These are phyloP conservation scores for Endoconidiophora polonica DNA, from an alignment of 2,329 filamentous ascomycete species.

Conservation along the genomic window DNA sequence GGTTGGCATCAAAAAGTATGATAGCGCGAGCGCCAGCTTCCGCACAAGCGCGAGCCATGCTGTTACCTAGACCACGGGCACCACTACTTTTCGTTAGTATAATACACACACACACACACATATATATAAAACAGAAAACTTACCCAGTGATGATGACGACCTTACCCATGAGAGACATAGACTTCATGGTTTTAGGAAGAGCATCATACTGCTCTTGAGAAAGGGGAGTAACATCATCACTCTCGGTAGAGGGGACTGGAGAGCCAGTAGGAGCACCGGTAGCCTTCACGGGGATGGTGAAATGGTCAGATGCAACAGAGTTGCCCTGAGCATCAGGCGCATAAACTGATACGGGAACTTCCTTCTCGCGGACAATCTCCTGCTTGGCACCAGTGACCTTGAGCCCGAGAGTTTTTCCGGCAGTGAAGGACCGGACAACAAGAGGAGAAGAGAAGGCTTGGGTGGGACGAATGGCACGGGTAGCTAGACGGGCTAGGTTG, in stretches of 20 bases:
- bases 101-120: not conserved
- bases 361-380: slow-evolving; percentile 38
- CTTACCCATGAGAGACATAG: slow-evolving; percentile 53
- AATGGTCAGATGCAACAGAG: slow-evolving; percentile 28
- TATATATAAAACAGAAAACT: slow-evolving; percentile 16
- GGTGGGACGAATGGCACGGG: slow-evolving; percentile 20
- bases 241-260: slow-evolving; percentile 23
- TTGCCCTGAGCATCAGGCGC: slow-evolving; percentile 29
- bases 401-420: slow-evolving; percentile 2
- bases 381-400: slow-evolving; percentile 23
- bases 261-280: slow-evolving; percentile 27
- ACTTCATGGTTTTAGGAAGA: slow-evolving; percentile 49
- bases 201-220: slow-evolving; percentile 34
- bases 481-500: slow-evolving; percentile 16
- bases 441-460: slow-evolving; percentile 18
- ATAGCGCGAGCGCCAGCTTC: slow-evolving; percentile 61
- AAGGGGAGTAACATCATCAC: slow-evolving; percentile 34
- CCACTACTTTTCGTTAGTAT: slow-evolving; percentile 31
- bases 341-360: slow-evolving; percentile 40
- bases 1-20: slow-evolving; percentile 61
- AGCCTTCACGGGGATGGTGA: slow-evolving; percentile 36
- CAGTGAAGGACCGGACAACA: slow-evolving; percentile 9
- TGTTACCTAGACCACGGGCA: slow-evolving; percentile 60
- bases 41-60: slow-evolving; percentile 62
- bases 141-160: slow-evolving; percentile 57